Evolutionary conservation across 2,329 filamentous ascomycete genomes (phyloP).

Genomic region (Cytospora schulzeri): DNA sequence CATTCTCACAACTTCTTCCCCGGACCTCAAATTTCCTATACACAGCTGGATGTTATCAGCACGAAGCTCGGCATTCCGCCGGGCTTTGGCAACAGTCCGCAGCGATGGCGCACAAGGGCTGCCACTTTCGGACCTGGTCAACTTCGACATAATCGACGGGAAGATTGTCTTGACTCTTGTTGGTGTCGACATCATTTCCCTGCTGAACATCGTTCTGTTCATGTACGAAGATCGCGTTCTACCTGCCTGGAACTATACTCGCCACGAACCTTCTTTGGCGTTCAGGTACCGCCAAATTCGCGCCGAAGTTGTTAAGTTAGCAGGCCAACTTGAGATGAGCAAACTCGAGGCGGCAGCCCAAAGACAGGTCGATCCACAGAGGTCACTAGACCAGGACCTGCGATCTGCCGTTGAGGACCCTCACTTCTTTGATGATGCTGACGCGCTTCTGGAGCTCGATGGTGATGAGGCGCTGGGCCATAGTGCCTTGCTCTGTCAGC

Average conservation of each 20-base stretch:
- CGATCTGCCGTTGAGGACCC: conserved; percentile 67
- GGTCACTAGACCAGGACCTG: conserved; percentile 70
- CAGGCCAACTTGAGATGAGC: conserved; percentile 68
- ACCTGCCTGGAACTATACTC: conserved; percentile 84
- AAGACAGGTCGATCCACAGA: conserved; percentile 67
- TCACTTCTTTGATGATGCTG: conserved; percentile 75
- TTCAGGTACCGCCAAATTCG: conserved; percentile 79
- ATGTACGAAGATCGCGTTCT: conserved; percentile 78
- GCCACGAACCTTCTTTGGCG: conserved; percentile 64
- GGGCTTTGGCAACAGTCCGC: conserved; percentile 61
- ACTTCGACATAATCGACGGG: conserved; percentile 54
- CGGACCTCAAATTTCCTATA: conserved; percentile 73
- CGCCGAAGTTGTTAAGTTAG: conserved; percentile 84
- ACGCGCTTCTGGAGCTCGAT: conserved; percentile 77
- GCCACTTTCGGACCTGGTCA: conserved; percentile 59
- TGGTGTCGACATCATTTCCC: conserved; percentile 71
- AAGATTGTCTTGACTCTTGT: conserved; percentile 65
- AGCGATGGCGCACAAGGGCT: conserved; percentile 53
- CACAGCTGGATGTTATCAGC: conserved; percentile 81
- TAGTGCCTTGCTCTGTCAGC: conserved; percentile 74
- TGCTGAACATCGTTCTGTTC: conserved; percentile 80
- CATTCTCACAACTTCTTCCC: conserved; percentile 61
- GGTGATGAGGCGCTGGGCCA: conserved; percentile 74
- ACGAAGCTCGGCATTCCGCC: conserved; percentile 70
- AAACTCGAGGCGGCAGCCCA: conserved; percentile 77